A percentile compares a stretch with the other conserved stretches of the same genome.
Conservation (phyloP, 768 basidiomycete genomes). For the Aureoboletus auriporus region DNA sequence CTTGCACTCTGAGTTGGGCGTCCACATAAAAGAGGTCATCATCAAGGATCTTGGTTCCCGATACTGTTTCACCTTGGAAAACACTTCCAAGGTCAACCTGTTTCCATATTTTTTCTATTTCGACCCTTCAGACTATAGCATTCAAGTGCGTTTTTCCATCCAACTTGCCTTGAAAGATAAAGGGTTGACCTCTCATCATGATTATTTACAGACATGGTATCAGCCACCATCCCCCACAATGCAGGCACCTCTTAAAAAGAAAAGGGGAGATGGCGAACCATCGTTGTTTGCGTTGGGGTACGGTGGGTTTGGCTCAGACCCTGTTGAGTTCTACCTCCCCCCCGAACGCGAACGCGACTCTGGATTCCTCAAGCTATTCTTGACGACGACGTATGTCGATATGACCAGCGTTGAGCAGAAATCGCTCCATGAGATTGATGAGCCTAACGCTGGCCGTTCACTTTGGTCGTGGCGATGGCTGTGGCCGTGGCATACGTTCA, state of each 20-base stretch:
- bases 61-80: slow-evolving; percentile 19
- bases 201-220: slow-evolving; percentile 14
- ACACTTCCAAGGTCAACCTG: slow-evolving; percentile 12
- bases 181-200: not conserved
- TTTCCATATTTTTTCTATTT: slow-evolving; percentile 24
- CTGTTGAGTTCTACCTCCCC: slow-evolving; percentile 16
- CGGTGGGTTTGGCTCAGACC: slow-evolving; percentile 15
- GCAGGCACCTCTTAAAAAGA: slow-evolving; percentile 8
- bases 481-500: not conserved
- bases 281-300: slow-evolving; percentile 18
- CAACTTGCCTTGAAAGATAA: not conserved
- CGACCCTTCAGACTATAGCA: slow-evolving; percentile 18
- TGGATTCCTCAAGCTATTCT: slow-evolving; percentile 20
- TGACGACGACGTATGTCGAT: slow-evolving; percentile 17
- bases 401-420: slow-evolving; percentile 12
- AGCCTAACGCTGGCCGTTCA: not conserved
- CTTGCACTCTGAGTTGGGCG: not conserved
- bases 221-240: slow-evolving; percentile 1
- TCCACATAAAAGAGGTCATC: slow-evolving; percentile 6
- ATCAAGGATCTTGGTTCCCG: slow-evolving; percentile 7
- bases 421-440: not conserved
- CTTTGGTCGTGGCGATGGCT: not conserved
- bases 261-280: not conserved
- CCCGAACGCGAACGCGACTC: slow-evolving; percentile 4
- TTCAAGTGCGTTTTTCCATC: slow-evolving; percentile 8